Base-by-base conservation (phyloP, 2,329 filamentous ascomycete species). In the Ascochyta rabiei region DNA sequence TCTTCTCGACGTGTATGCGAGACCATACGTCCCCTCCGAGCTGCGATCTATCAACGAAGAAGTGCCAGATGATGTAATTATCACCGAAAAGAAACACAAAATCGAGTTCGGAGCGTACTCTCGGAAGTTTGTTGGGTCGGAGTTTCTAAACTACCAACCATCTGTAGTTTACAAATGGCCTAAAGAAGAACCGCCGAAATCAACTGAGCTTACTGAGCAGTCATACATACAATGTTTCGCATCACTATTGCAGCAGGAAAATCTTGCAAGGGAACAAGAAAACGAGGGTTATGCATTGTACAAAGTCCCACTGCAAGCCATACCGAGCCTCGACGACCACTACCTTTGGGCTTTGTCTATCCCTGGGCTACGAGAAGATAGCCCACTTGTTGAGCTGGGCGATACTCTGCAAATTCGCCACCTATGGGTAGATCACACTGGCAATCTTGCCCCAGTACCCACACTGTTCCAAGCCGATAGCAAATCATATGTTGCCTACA, bases 351-450 rank as follows among this genome's bases (percentile, higher is more conserved):
- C 47, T 7, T 35, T 74, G 1, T 38, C 40, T 2, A 42, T 74
- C 4, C 71, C 71, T 13, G 71, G 71, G 2, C 23, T 74, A 4
- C 61, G 69, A 31, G 72, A 75, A 44, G 66, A 73, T 7, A 70
- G 44, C 15, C 71, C 71, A 15, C 35, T 63, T 4, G 37, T 75
- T n/a, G 67, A 70, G 35, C 62, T 70, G 54, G 72, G 71, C 6
- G 71, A 75, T 23, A 45, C 50, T 1, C 30, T 75, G n/a, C 63
- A 70, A 23, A 56, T 74, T n/a, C 67, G 72, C 2, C 70, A 71
- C 23, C 49, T 73, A 10, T 60, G 51, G 28, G 44, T 68, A 2
- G 62, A 72, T 42, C 8, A 10, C 8, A 24, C 19, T 35, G 61
- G 61, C 10, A 54, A 62, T 15, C 45, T 60, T 1, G 40, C 54